Conservation (phyloP, 2,329 filamentous ascomycete genomes). For the Kalaharituber pfeilii region DNA sequence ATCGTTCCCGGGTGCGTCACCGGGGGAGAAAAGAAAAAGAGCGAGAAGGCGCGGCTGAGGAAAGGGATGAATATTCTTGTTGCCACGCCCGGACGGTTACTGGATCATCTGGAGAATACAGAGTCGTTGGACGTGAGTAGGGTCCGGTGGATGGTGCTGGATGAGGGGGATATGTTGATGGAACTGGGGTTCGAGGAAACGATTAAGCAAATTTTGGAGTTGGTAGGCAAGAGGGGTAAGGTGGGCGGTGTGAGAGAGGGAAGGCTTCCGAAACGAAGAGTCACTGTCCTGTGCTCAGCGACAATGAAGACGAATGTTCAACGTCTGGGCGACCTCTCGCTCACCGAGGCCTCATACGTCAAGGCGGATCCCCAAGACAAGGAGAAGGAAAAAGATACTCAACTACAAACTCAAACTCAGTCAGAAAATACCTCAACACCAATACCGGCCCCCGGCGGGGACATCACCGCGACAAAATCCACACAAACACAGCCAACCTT, state of each 20-base stretch:
- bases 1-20: conserved; percentile 77
- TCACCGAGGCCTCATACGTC: conserved; percentile 82
- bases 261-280: conserved; percentile 45
- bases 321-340: conserved; percentile 78
- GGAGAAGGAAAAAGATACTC: conserved; percentile 31
- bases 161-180: conserved; percentile 97
- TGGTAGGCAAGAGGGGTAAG: conserved; percentile 43
- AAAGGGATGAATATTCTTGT: conserved; percentile 94
- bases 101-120: conserved; percentile 84
- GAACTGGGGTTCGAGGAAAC: conserved; percentile 94
- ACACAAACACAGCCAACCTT: conserved; percentile 47
- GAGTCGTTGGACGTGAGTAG: conserved; percentile 73
- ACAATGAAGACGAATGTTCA: conserved; percentile 98
- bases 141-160: conserved; percentile 82
- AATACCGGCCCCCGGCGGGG: conserved; percentile 14
- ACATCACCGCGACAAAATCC: too few relatives aligned
- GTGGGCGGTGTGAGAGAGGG: conserved; percentile 26
- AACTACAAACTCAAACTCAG: too few relatives aligned
- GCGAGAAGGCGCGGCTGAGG: conserved; percentile 42
- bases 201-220: conserved; percentile 67
- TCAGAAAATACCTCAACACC: not conserved
- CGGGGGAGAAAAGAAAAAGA: conserved; percentile 54
- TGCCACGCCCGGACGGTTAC: conserved; percentile 77
- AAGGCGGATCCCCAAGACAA: conserved; percentile 43
- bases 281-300: conserved; percentile 84